These are phyloP conservation scores for Barbarea vulgaris DNA, from an alignment of 345 rosid genomes.

Conservation along the genomic window DNA sequence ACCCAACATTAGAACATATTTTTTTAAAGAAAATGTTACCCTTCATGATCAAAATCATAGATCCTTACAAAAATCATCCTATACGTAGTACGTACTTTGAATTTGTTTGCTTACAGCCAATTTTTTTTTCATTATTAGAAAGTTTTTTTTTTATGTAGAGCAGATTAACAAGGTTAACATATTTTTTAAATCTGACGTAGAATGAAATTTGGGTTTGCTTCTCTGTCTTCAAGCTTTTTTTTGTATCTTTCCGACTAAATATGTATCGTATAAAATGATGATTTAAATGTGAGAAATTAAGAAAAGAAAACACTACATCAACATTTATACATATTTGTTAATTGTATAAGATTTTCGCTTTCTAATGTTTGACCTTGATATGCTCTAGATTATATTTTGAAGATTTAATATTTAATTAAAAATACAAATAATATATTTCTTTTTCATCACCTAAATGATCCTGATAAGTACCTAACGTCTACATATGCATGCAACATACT, in stretches of 20 bases:
- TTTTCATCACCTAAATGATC: neutral
- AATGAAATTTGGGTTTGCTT: neutral
- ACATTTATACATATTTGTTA: neutral
- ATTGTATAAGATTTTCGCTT: neutral
- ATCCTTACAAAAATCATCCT: neutral
- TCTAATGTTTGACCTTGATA: neutral
- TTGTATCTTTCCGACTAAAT: neutral
- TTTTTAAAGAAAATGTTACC: neutral
- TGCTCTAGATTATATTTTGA: neutral
- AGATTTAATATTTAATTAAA: neutral
- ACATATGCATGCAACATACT: constrained; percentile 14
- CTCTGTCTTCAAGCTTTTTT: neutral
- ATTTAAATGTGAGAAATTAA: no score
- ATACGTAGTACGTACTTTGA: neutral
- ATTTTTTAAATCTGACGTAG: neutral
- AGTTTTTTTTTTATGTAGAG: neutral
- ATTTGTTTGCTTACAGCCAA: neutral
- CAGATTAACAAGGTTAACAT: neutral
- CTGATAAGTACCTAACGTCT: constrained; percentile 12
- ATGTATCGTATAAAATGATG: neutral
- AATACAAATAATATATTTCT: neutral
- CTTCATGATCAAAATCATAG: neutral
- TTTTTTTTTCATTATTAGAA: neutral
- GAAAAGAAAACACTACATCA: neutral
- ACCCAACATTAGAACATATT: neutral